Evolutionary conservation across 208 protist genomes (phyloP).

Genomic region (Acanthamoeba lugdunensis): DNA sequence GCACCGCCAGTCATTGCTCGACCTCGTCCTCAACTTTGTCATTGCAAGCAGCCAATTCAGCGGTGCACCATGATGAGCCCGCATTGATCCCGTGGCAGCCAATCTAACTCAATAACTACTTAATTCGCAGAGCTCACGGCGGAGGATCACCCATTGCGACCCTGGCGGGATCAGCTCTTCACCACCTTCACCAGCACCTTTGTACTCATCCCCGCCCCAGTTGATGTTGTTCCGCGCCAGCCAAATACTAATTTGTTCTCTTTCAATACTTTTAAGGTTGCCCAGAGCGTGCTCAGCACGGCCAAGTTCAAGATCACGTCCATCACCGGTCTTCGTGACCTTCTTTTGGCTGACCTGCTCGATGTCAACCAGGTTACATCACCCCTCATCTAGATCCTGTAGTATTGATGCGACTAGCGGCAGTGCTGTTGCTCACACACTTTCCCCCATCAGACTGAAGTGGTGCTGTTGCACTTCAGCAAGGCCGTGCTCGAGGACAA

Average conservation of each 20-base stretch:
- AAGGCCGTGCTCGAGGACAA: background rate
- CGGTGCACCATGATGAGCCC: background rate
- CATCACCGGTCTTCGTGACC: background rate
- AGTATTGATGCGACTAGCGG: background rate
- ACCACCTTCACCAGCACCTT: conserved; percentile 7
- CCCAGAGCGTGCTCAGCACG: background rate
- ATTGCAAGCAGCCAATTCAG: background rate
- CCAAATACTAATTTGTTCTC: background rate
- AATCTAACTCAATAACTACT: background rate
- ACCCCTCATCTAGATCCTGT: background rate
- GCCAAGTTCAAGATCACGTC: conserved; percentile 61
- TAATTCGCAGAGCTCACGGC: background rate
- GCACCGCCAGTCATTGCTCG: conserved; percentile 44
- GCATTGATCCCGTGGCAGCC: background rate
- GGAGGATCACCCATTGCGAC: background rate
- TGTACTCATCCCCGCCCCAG: background rate
- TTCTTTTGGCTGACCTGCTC: conserved; percentile 13
- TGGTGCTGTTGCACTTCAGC: background rate
- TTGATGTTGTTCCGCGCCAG: background rate
- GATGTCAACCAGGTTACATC: background rate
- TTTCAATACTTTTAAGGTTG: background rate
- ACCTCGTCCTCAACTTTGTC: conserved; percentile 60
- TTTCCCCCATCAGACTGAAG: background rate
- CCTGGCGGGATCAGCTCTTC: conserved; percentile 12
- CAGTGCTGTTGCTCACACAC: background rate